Conservation (phyloP, 2,329 filamentous ascomycete species). For the Colletotrichum sp. region DNA sequence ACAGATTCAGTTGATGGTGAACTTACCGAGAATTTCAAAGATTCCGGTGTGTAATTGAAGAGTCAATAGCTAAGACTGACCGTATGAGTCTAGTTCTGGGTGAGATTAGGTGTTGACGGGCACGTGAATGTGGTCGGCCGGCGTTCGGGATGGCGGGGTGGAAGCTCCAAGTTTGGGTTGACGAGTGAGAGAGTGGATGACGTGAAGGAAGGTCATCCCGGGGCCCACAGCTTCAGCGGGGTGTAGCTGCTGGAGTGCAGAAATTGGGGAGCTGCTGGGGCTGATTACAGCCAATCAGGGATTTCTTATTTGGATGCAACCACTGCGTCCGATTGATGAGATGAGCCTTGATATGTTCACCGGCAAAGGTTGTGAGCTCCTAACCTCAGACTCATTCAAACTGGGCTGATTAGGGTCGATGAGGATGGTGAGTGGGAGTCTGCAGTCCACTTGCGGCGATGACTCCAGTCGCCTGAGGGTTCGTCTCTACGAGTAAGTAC, state of each 20-base stretch:
- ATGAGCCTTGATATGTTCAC: background rate
- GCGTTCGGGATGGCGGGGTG: background rate
- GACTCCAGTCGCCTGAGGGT: background rate
- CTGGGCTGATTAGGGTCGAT: accelerated
- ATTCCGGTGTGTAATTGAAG: background rate
- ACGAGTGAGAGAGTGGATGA: background rate
- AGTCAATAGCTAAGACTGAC: background rate
- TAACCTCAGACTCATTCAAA: background rate
- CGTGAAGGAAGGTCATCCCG: background rate
- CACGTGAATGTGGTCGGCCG: background rate
- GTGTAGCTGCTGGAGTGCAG: background rate
- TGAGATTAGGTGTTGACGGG: background rate
- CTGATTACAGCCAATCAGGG: background rate
- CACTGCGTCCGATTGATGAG: background rate
- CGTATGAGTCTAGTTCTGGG: no score
- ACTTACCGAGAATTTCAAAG: background rate
- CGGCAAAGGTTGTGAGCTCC: background rate
- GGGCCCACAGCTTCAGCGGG: background rate
- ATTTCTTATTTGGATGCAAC: background rate
- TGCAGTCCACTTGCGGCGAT: background rate
- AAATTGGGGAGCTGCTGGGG: background rate
- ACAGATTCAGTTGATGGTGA: accelerated
- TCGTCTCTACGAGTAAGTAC: background rate
- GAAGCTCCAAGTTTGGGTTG: background rate
- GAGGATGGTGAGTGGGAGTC: background rate